Evolutionary conservation across 495 filamentous ascomycete species (phyloP).

Genomic region (Penicillium nucicola): DNA sequence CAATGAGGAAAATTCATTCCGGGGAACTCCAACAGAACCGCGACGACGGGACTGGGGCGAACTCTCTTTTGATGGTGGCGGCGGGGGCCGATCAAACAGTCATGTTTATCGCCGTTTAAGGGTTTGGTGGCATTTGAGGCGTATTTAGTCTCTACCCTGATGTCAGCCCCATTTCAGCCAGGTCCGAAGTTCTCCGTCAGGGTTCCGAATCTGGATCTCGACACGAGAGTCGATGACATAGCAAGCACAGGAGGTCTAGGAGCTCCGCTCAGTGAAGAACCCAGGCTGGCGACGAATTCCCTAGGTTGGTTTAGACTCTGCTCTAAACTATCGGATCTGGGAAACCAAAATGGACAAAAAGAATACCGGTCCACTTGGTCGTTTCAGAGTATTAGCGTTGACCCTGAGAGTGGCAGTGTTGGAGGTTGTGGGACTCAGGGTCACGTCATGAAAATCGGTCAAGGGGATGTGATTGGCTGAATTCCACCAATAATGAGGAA

Average conservation of each 20-base stretch:
- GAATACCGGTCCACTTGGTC: slow-evolving; percentile 6
- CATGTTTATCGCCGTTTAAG: slow-evolving; percentile 2
- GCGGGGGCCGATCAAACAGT: slow-evolving; percentile 12
- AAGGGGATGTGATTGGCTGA: no score
- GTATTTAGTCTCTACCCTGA: background rate
- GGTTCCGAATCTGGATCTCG: background rate
- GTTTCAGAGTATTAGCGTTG: slow-evolving; percentile 39
- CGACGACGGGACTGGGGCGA: slow-evolving; percentile 1
- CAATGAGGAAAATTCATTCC: background rate
- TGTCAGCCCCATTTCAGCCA: background rate
- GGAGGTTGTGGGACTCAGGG: slow-evolving; percentile 18
- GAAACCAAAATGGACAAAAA: background rate
- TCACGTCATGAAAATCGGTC: slow-evolving; percentile 4
- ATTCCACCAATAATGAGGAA: no score
- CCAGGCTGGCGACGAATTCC: background rate
- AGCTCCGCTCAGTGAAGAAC: background rate
- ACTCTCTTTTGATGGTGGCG: slow-evolving; percentile 16
- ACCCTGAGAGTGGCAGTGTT: slow-evolving; percentile 39
- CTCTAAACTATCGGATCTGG: background rate
- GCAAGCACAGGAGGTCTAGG: background rate
- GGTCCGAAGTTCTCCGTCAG: slow-evolving; percentile 10
- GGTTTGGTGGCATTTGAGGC: background rate
- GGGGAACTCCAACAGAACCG: slow-evolving; percentile 2
- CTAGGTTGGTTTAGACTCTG: background rate
- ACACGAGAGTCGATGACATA: background rate